These are phyloP conservation scores for Carex littledalei DNA, from an alignment of 176 grass and related monocot species.

Conservation along the genomic window DNA sequence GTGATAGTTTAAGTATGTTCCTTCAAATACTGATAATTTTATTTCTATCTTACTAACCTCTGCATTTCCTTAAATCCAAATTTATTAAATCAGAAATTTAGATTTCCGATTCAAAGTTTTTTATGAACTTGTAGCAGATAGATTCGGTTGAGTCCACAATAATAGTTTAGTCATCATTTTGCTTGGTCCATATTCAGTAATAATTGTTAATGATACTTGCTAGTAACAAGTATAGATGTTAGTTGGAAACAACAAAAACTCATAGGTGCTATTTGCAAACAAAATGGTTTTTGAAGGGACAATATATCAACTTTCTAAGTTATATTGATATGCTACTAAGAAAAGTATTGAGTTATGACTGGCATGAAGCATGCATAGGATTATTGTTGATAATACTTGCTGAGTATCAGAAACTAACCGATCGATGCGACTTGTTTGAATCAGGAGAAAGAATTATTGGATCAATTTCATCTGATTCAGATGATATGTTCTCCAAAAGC, in stretches of 20 bases:
- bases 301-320: neutral
- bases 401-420: constrained; percentile 46
- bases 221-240: neutral
- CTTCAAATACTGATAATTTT: neutral
- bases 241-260: neutral
- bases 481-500: constrained; percentile 47
- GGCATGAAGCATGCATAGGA: neutral
- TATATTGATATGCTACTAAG: neutral
- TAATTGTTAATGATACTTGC: neutral
- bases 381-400: neutral
- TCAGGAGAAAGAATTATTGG: constrained; percentile 67
- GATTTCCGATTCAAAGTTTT: neutral
- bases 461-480: constrained; percentile 26
- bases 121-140: neutral
- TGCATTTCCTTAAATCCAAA: neutral
- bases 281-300: neutral
- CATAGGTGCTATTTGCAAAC: neutral
- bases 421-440: constrained; percentile 68
- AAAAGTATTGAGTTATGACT: neutral
- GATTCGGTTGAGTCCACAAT: too few relatives aligned
- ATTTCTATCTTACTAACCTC: neutral
- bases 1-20: neutral
- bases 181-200: neutral
- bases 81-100: neutral
- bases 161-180: neutral